Percentiles rank a stretch among this genome's conserved stretches.
These are phyloP conservation scores for Copromyces sp. DNA, from an alignment of 495 filamentous ascomycete genomes.

Conservation along the genomic window DNA sequence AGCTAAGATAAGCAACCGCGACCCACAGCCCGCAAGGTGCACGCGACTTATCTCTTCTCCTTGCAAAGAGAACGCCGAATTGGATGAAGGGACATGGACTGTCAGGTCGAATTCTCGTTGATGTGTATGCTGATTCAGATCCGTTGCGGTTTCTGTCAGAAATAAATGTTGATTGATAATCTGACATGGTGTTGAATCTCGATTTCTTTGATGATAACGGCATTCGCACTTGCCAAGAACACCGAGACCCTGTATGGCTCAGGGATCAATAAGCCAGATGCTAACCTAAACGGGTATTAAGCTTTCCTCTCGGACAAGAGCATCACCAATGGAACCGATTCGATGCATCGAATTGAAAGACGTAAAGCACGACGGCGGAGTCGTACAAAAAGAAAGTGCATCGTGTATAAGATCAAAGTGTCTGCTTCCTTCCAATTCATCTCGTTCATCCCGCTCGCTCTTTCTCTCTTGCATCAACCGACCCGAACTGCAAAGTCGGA, in stretches of 20 bases:
- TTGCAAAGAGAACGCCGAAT: not conserved
- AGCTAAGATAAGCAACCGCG: not conserved
- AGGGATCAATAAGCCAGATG: not conserved
- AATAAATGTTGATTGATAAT: not conserved
- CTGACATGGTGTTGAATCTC: not conserved
- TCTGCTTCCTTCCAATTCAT: not conserved
- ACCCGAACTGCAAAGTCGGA: not conserved
- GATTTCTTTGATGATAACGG: not conserved
- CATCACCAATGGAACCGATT: not conserved
- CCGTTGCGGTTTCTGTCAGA: not conserved
- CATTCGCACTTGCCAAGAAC: not conserved
- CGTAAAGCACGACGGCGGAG: not conserved
- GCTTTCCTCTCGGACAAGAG: not conserved
- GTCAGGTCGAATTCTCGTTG: not conserved
- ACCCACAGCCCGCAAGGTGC: not conserved
- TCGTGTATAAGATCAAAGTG: not conserved
- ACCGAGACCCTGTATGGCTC: not conserved
- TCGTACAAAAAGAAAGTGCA: not conserved
- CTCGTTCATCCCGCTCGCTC: not conserved
- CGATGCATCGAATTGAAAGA: not conserved
- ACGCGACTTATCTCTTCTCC: not conserved
- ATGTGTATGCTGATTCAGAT: not conserved
- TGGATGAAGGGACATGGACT: not conserved
- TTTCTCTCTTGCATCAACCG: not conserved
- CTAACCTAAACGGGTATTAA: not conserved